Base-by-base conservation (phyloP, 495 filamentous ascomycete genomes). In the Penicillium atrosanguineum region DNA sequence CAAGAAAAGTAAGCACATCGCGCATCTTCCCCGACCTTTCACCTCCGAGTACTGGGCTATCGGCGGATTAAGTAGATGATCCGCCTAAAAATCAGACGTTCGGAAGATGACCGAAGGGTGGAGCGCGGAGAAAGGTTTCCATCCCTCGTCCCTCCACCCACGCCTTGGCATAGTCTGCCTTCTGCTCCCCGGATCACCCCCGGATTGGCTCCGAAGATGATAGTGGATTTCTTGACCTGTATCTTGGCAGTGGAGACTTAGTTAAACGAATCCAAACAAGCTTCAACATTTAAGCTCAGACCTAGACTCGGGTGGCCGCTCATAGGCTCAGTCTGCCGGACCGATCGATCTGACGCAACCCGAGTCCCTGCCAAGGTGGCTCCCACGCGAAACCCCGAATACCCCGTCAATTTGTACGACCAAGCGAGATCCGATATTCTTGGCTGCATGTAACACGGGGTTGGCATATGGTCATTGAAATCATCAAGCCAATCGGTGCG, bases 231-330 rank as follows among this genome's bases (percentile, higher is more conserved):
- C 47, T 49, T 40, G 47, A 36, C 47, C 8, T 7, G 14, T 0
- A 18, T n/a, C 37, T 49, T 49, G 46, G 46, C 37, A 1, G 37
- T 41, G 23, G 47, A 5, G 38, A 20, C n/a, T 20, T 12, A 15
- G 20, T n/a, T 34, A 37, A 36, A 48, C 47, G 28, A 29, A 36
- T 7, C 47, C 47, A 38, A 49, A 49, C 26, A 49, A 49, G 47
- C 47, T 20, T 49, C 38, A n/a, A 34, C 20, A 28, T 19, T 49
- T 41, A 28, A 11, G n/a, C 23, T 49, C 46, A 15, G 14, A 38
- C 39, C 38, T 31, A 34, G 25, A 31, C 20, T 41, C 36, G 9
- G 7, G 21, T 26, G 14, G 26, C 26, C 4, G 23, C 37, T 40
- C 7, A 49, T 49, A 49, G 47, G 47, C 6, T 41, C 36, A 26